Percentiles rank a stretch among this genome's conserved stretches.
These are phyloP conservation scores for Symbiodinium natans DNA, from an alignment of 73 alveolate species.

Conservation along the genomic window DNA sequence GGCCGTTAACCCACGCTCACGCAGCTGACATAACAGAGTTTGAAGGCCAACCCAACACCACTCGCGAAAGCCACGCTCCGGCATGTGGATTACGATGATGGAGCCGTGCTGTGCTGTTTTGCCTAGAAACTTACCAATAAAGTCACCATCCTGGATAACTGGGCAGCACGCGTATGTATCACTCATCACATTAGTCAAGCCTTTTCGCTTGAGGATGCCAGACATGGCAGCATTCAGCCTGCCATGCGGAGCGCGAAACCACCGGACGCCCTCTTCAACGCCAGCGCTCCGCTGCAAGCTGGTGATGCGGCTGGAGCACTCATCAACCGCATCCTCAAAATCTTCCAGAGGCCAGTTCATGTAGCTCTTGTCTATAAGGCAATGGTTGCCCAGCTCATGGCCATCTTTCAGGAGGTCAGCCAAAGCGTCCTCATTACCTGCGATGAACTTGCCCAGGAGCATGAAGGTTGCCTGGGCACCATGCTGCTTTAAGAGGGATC, in stretches of 20 bases:
- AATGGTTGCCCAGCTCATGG: constrained; percentile 71
- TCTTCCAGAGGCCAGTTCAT: background rate
- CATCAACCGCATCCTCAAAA: background rate
- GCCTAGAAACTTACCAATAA: constrained; percentile 52
- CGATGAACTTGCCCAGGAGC: constrained; percentile 70
- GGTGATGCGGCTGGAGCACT: constrained; percentile 10
- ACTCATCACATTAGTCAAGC: constrained; percentile 57
- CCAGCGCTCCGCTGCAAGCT: constrained; percentile 12
- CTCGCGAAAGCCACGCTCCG: constrained; percentile 21
- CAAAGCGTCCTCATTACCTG: constrained; percentile 13
- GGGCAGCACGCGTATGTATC: constrained; percentile 89
- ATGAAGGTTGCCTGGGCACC: constrained; percentile 55
- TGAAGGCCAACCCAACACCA: background rate
- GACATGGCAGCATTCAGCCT: constrained; percentile 16
- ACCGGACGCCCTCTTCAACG: background rate
- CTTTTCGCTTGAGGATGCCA: background rate
- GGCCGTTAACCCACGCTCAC: no score
- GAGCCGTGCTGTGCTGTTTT: constrained; percentile 70
- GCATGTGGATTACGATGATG: constrained; percentile 82
- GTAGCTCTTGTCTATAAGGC: constrained; percentile 76
- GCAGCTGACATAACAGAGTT: background rate
- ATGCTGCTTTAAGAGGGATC: background rate
- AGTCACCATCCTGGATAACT: constrained; percentile 58
- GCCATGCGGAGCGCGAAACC: constrained; percentile 59
- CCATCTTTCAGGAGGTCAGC: constrained; percentile 18